Base-by-base conservation (phyloP, 345 rosid species). In the Euphorbia peplus region DNA sequence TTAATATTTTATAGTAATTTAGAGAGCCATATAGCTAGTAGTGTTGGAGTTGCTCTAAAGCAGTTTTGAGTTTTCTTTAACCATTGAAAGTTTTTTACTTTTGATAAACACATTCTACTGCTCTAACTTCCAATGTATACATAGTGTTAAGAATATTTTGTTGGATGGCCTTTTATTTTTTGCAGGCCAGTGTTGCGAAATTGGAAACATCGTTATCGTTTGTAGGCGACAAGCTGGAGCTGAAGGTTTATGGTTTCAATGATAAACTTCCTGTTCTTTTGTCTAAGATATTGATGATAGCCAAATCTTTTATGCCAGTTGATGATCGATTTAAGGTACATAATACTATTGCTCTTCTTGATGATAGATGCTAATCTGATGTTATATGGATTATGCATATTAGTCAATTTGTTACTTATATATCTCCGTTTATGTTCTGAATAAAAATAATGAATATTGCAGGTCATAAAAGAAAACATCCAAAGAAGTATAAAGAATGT, bases 101-200 rank as follows among this genome's bases (percentile, higher is more conserved):
- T 8, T 35, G 39, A 3, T 35, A 8, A 13, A n/a, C n/a, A 59
- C 41, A 2, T 59, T 69, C 52, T 7, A 9, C 60, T 39, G 21
- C 2, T 47, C 21, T 42, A 11, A 35, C 29, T 29, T 56, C 15
- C 24, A 22, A n/a, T n/a, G n/a, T n/a, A 6, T 32, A 8, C 39
- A 53, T 30, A 2, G 13, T 46, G 10, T 28, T 25, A 0, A 8
- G 25, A 15, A 9, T 53, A 21, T 67, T n/a, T 9, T 19, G 22
- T 13, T 68, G 68, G 30, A 59, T 0, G 16, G 30, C 46, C 48
- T 13, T 41, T 54, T 54, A 37, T 25, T 64, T 72, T 7, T 58
- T 82, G 75, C 95, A 95, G 99, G 99, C 99, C 73, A 83, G 90
- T 73, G 80, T 95, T 60, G 96, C 99, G 72, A 95, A 86, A 81